Percentiles rank a stretch among this genome's conserved stretches.
These are phyloP conservation scores for Candida pini DNA, from an alignment of 805 yeast species.

Conservation along the genomic window DNA sequence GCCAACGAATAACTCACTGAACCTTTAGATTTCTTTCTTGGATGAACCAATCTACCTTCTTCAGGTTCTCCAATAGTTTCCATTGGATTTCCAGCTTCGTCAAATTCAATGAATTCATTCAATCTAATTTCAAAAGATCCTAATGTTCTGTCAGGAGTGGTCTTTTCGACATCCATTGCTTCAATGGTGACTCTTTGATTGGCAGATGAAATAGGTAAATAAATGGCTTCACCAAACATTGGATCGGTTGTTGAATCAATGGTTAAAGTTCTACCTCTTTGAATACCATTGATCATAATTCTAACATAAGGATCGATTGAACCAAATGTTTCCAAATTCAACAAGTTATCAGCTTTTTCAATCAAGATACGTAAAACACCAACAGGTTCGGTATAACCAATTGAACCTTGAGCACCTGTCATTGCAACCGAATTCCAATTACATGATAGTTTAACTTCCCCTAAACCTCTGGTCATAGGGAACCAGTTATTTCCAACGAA, in stretches of 20 bases:
- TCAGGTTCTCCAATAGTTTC: constrained; percentile 55
- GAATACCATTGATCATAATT: constrained; percentile 68
- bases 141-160: constrained; percentile 76
- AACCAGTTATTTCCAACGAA: constrained; percentile 78
- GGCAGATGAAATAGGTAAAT: constrained; percentile 75
- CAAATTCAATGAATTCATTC: constrained; percentile 58
- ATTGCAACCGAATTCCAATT: constrained; percentile 85
- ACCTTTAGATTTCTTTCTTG: constrained; percentile 83
- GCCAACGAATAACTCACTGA: constrained; percentile 63
- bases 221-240: constrained; percentile 76
- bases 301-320: constrained; percentile 89
- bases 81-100: constrained; percentile 57
- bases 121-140: constrained; percentile 76
- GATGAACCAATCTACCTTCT: constrained; percentile 54
- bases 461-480: constrained; percentile 60
- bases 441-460: constrained; percentile 65
- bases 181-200: constrained; percentile 81
- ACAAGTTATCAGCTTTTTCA: constrained; percentile 64
- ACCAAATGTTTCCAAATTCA: constrained; percentile 85
- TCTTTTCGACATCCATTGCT: constrained; percentile 84
- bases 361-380: constrained; percentile 80
- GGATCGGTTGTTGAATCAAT: constrained; percentile 68
- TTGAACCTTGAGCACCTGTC: constrained; percentile 58
- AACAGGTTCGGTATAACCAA: constrained; percentile 89
- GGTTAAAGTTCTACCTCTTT: constrained; percentile 71